Evolutionary conservation across 805 yeast genomes (phyloP), one percentile per base, ranked within the genome.

Genomic region (Yarrowia osloensis): DNA sequence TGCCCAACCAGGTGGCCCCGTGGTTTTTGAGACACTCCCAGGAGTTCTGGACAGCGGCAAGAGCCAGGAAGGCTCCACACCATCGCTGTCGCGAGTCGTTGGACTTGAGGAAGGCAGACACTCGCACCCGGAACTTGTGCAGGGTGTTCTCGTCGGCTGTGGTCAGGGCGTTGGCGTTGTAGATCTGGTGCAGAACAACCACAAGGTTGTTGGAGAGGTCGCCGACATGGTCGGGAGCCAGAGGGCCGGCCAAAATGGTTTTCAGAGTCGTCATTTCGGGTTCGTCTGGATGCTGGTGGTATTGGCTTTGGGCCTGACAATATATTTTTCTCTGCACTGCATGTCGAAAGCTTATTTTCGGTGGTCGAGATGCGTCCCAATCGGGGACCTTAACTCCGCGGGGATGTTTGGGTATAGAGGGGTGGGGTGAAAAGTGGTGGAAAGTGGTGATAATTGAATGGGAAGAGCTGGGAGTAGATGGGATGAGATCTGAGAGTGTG

Each of bases 1-100:
- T 75, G 12, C 73, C 74, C 11, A 78, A 75, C 77, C 82, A 79
- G 4, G 71, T 65, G 1, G 75, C 70, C 12, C 83, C 84, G 52
- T 77, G 80, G n/a, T 73, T 70, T 37, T 79, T 73, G 37, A 81
- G 68, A 19, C 72, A 67, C 4, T 71, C 72, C 74, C 76, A 72
- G 68, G 74, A 73, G 11, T 28, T 66, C 13, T 68, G 50, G 8
- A 74, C 61, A 1, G 75, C 70, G 0, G 69, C 65, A 6, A 70
- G 67, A 29, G 74, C 77, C 4, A 81, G 65, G 46, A 77, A 76
- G 8, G 76, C 71, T 0, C 80, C 84, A 50, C 73, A 75, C 75
- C 82, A 81, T 29, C 78, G 74, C 33, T 70, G 71, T 29, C 72
- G 69, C 22, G 76, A 72, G 35, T 77, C 77, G 35, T 77, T 75